Percentiles rank a stretch among this genome's conserved stretches.
These are phyloP conservation scores for Beverwykella pulmonaria DNA, from an alignment of 495 filamentous ascomycete species.

Conservation along the genomic window DNA sequence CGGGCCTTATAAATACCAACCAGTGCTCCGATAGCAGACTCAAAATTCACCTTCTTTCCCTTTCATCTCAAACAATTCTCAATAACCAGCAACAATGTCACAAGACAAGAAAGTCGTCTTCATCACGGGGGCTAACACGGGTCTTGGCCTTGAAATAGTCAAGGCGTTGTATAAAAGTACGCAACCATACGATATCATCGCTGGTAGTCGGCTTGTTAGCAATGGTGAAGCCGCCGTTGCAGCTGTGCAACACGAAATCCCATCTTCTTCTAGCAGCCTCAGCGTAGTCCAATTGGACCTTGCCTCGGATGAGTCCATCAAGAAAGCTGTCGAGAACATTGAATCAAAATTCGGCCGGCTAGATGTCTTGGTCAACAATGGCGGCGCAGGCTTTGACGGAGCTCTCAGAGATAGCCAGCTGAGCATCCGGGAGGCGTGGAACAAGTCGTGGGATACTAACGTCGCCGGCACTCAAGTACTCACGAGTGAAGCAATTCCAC, in stretches of 20 bases:
- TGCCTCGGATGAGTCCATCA: conserved; percentile 43
- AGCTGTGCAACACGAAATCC: conserved; percentile 37
- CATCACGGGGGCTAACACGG: conserved; percentile 50
- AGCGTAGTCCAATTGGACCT: conserved; percentile 43
- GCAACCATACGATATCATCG: conserved; percentile 43
- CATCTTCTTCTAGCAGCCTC: conserved; percentile 37
- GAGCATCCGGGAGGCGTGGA: conserved; percentile 51
- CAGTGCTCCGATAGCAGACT: conserved; percentile 2
- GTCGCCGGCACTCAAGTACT: conserved; percentile 55
- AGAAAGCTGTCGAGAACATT: conserved; percentile 43
- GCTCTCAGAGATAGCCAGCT: conserved; percentile 42
- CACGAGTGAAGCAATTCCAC: conserved; percentile 51
- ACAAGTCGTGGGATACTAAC: conserved; percentile 54
- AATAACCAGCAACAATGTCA: neutral
- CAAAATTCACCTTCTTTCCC: conserved; percentile 7
- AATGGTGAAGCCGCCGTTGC: conserved; percentile 45
- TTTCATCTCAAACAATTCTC: conserved; percentile 6
- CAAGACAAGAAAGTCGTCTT: conserved; percentile 41
- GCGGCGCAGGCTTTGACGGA: conserved; percentile 31
- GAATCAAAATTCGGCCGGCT: conserved; percentile 35
- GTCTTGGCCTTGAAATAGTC: conserved; percentile 49
- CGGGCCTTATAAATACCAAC: conserved; percentile 3
- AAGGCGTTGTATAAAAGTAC: conserved; percentile 41
- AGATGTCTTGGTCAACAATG: conserved; percentile 46
- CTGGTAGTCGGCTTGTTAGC: conserved; percentile 42